Base-by-base conservation (phyloP, 306 rosid genomes). In the Cucumis melo region DNA sequence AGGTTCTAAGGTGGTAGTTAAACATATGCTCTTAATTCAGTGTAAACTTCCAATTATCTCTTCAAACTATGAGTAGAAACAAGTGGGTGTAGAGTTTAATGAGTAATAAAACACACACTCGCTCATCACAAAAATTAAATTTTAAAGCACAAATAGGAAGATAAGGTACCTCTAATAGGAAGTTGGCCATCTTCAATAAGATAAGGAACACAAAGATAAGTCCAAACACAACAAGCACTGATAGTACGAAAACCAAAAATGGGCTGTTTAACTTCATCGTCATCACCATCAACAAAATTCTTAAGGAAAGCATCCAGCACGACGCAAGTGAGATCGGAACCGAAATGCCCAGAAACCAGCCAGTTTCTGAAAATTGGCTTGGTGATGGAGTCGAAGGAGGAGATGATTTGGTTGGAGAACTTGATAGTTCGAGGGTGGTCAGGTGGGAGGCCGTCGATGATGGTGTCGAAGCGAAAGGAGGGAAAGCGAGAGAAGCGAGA, bases 381-480 rank as follows among this genome's bases (percentile, higher is more conserved):
- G 51, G 53, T 78, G 23, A 65, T 27, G 6, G 64, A 3, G 8
- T 46, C 20, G 5, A 57, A 32, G 11, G 74, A 20, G 73, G 15
- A 1, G 2, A 54, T 51, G 21, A 53, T 8, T 0, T 63, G 20
- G 21, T 10, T 2, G 10, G 50, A 7, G 16, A 9, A 5, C 20
- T 29, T 1, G 2, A 58, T 7, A 17, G 72, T 10, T 3, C 79
- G 68, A 15, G 79, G 81, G 24, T 81, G 75, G 19, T 53, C 76
- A 3, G 65, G 51, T 0, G 84, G 78, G 50, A 78, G 68, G n/a
- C 84, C 78, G 6, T 81, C 81, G 42, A 53, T 61, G 70, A 78
- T 81, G 75, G 81, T 41, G 10, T 3, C 27, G 57, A 81, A 81
- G 12, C 48, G 75, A 10, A 73, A 56, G 5, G 23, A 17, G n/a